phyloP scores from a whole-genome alignment of 1,284 basidiomycete genomes.

The Leccinum angustisporum region DNA sequence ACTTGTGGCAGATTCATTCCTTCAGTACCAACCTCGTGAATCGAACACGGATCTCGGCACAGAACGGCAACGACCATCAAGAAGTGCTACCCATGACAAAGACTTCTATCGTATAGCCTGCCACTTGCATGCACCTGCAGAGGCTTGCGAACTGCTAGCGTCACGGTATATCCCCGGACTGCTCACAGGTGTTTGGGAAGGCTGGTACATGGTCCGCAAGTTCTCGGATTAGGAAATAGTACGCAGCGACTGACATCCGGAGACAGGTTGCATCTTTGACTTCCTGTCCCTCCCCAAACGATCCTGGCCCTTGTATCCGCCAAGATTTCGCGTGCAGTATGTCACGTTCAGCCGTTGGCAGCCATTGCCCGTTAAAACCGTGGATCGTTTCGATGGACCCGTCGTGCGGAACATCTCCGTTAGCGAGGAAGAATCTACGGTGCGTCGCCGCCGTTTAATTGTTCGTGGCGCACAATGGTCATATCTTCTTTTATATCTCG shows the following conservation, averaged over 20 bases:
- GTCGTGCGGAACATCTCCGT: constrained; percentile 21
- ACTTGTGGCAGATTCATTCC: constrained; percentile 44
- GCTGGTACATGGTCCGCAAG: constrained; percentile 49
- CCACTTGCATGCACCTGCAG: constrained; percentile 17
- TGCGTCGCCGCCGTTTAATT: constrained; percentile 17
- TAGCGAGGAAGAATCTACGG: constrained; percentile 28
- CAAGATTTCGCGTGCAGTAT: constrained; percentile 36
- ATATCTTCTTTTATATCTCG: constrained; percentile 13
- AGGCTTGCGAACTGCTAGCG: constrained; percentile 29
- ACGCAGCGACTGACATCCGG: constrained; percentile 19
- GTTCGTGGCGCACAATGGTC: constrained; percentile 23
- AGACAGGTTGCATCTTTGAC: constrained; percentile 31
- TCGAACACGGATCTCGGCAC: constrained; percentile 33
- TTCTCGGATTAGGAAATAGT: constrained; percentile 18
- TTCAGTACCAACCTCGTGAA: constrained; percentile 29
- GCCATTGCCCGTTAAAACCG: constrained; percentile 30
- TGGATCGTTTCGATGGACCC: constrained; percentile 28
- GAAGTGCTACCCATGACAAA: constrained; percentile 40
- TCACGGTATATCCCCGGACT: constrained; percentile 39
- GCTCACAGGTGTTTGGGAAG: constrained; percentile 58
- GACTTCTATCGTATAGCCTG: constrained; percentile 41
- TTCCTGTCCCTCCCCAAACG: constrained; percentile 15
- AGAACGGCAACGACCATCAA: constrained; percentile 36
- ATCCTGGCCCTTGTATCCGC: constrained; percentile 9
- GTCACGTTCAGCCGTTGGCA: constrained; percentile 33